These are phyloP conservation scores for Acrodontium crateriforme DNA, from an alignment of 2,329 filamentous ascomycete species.

Conservation along the genomic window DNA sequence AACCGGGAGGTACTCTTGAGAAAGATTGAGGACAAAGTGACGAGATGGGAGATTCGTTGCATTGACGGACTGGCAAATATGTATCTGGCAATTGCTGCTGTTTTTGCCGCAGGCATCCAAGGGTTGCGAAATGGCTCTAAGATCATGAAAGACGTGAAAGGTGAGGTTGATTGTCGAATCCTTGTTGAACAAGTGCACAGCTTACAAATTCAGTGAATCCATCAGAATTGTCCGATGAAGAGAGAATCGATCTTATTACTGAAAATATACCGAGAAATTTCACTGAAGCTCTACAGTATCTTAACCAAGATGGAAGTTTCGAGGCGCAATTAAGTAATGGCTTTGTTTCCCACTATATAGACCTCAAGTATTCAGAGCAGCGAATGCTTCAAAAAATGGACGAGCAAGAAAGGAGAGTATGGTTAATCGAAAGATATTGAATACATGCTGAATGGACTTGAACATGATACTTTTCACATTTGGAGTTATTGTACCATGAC, in stretches of 20 bases:
- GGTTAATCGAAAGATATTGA: constrained; percentile 54
- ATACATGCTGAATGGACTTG: neutral
- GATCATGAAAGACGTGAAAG: constrained; percentile 43
- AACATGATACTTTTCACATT: constrained; percentile 1
- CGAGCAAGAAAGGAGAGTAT: constrained; percentile 36
- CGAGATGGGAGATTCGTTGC: constrained; percentile 66
- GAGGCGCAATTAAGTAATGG: no score
- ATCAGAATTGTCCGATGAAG: no score
- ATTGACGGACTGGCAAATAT: constrained; percentile 70
- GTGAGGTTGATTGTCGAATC: no score
- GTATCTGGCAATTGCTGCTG: constrained; percentile 52
- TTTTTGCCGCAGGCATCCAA: constrained; percentile 45
- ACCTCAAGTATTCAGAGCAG: constrained; percentile 46
- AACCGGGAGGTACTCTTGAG: constrained; percentile 65
- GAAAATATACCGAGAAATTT: no score
- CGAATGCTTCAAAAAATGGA: constrained; percentile 37
- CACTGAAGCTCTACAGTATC: no score
- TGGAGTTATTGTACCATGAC: no score
- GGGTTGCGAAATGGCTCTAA: constrained; percentile 36
- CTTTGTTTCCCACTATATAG: constrained; percentile 43
- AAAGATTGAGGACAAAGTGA: constrained; percentile 37
- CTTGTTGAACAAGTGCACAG: no score
- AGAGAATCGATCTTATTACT: no score
- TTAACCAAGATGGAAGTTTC: no score
- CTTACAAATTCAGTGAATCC: no score